Conservation (phyloP, 768 basidiomycete genomes). For the Lentinula detonsa region DNA sequence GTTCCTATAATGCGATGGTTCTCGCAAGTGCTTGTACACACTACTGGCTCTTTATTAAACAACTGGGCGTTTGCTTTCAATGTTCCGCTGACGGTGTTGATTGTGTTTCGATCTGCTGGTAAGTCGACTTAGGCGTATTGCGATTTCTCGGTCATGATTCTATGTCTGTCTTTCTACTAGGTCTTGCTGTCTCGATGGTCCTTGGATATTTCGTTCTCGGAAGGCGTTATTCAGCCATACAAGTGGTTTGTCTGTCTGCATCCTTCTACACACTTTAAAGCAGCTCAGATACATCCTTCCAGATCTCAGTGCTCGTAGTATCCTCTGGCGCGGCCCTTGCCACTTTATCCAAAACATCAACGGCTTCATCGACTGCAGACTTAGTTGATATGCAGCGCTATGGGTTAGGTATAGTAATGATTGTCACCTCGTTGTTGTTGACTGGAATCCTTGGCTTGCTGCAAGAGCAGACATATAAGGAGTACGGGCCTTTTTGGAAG, state of each 20-base stretch:
- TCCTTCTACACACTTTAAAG: neutral
- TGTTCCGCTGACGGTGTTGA: slow-evolving; percentile 73
- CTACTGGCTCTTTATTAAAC: slow-evolving; percentile 65
- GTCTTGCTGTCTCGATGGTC: slow-evolving; percentile 72
- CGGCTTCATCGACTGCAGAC: slow-evolving; percentile 12
- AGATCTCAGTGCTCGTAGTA: slow-evolving; percentile 65
- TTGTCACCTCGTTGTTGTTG: slow-evolving; percentile 58
- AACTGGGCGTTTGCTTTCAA: slow-evolving; percentile 77
- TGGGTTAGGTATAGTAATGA: slow-evolving; percentile 61
- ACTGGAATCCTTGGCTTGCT: slow-evolving; percentile 65
- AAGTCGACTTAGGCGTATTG: slow-evolving; percentile 8
- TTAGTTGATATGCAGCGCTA: slow-evolving; percentile 40
- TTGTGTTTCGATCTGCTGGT: slow-evolving; percentile 85
- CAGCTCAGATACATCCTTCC: neutral
- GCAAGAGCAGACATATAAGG: slow-evolving; percentile 71
- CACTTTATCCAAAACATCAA: slow-evolving; percentile 55
- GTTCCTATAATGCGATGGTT: slow-evolving; percentile 68
- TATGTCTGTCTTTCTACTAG: slow-evolving; percentile 25
- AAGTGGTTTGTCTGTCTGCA: slow-evolving; percentile 44
- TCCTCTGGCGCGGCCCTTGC: slow-evolving; percentile 67
- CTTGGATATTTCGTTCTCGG: slow-evolving; percentile 57
- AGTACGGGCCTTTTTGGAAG: slow-evolving; percentile 75
- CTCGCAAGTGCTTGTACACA: slow-evolving; percentile 63
- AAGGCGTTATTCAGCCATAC: slow-evolving; percentile 50
- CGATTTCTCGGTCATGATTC: neutral